Percentiles rank a stretch among this genome's conserved stretches.
These are phyloP conservation scores for Cyamopsis tetragonoloba DNA, from an alignment of 306 rosid genomes.

Conservation along the genomic window DNA sequence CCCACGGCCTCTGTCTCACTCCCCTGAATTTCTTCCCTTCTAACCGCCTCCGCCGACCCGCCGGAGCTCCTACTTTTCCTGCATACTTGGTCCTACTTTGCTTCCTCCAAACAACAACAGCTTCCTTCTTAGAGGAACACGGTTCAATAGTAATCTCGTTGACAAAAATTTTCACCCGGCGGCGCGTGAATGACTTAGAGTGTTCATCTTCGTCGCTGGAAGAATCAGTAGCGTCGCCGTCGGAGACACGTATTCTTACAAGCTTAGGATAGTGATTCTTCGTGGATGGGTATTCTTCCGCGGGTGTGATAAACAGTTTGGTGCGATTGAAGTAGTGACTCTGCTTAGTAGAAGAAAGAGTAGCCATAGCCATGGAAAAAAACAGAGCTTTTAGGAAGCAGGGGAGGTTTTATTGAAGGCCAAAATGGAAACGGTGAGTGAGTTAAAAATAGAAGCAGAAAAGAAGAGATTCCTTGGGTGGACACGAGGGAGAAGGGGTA, in stretches of 20 bases:
- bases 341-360: conserved; percentile 41
- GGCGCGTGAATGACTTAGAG: conserved; percentile 25
- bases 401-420: too few relatives aligned
- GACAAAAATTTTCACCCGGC: conserved; percentile 58
- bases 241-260: conserved; percentile 55
- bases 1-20: conserved; percentile 97
- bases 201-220: conserved; percentile 68
- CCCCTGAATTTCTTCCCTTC: conserved; percentile 86
- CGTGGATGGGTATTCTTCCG: background rate
- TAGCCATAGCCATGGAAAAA: background rate
- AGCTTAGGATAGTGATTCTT: conserved; percentile 34
- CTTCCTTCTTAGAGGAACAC: background rate
- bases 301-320: conserved; percentile 20
- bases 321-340: conserved; percentile 50
- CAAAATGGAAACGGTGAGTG: conserved; percentile 11
- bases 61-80: background rate
- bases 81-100: background rate
- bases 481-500: conserved; percentile 22
- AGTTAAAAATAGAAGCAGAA: background rate
- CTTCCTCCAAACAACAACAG: conserved; percentile 21
- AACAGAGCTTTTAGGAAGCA: too few relatives aligned
- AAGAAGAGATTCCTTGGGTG: conserved; percentile 23
- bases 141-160: conserved; percentile 62
- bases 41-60: background rate
- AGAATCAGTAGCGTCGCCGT: conserved; percentile 81